A percentile compares a stretch with the other conserved stretches of the same genome.
Conservation (phyloP, 129 eudicot genomes). For the Artemisia annua region DNA sequence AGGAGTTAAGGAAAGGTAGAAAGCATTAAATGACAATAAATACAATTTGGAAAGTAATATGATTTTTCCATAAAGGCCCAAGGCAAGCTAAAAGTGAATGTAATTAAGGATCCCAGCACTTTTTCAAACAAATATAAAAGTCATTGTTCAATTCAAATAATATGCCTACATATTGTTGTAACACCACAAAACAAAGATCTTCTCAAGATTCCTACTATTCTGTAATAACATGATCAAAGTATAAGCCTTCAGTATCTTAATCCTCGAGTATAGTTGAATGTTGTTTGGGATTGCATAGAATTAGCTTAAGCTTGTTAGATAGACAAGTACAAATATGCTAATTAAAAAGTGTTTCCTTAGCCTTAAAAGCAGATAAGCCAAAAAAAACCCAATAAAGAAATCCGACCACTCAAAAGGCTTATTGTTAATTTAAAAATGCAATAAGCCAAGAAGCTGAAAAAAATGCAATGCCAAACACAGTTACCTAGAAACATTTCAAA, state of each 20-base stretch:
- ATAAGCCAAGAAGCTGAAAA: no score
- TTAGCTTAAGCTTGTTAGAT: not conserved
- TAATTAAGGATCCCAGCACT: not conserved
- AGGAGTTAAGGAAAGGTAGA: conserved; percentile 7
- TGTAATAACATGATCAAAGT: conserved; percentile 9
- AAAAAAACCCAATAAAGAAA: no score
- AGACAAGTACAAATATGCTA: no score
- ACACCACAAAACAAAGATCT: not conserved
- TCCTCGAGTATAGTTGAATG: conserved; percentile 6
- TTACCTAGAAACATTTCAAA: conserved; percentile 3
- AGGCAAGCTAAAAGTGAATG: conserved; percentile 13
- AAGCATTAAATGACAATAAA: conserved; percentile 26
- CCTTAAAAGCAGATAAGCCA: no score
- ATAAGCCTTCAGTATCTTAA: not conserved
- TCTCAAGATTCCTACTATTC: not conserved
- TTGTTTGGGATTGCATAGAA: not conserved
- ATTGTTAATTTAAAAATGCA: no score
- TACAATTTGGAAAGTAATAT: conserved; percentile 17
- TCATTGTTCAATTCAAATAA: conserved; percentile 14
- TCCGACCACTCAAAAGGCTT: no score
- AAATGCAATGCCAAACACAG: not conserved
- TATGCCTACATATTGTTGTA: no score
- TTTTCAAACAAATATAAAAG: conserved; percentile 13
- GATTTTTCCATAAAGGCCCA: conserved; percentile 13
- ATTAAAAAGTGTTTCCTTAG: no score